Percentiles rank a stretch among this genome's conserved stretches.
Conservation (phyloP, 768 basidiomycete species). For the Kondoa malvinella region DNA sequence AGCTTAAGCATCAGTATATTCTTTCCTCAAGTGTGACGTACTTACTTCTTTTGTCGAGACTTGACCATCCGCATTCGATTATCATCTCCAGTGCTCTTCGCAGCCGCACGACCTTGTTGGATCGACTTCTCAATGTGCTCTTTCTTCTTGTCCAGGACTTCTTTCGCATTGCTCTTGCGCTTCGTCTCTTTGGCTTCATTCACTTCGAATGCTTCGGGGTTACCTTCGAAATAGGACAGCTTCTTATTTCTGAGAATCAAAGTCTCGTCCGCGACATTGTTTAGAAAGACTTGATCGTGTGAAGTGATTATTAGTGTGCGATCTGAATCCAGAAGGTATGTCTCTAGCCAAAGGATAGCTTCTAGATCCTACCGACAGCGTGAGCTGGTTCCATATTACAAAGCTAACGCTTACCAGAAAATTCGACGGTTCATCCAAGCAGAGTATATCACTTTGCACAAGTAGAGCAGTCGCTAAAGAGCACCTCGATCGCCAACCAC, state of each 20-base stretch:
- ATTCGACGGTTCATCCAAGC: conserved; percentile 43
- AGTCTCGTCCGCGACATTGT: conserved; percentile 45
- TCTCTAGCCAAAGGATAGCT: conserved; percentile 32
- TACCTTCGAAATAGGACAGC: conserved; percentile 44
- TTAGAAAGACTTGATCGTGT: conserved; percentile 49
- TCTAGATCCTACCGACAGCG: conserved; percentile 28
- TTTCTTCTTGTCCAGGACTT: conserved; percentile 37
- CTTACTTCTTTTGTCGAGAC: conserved; percentile 43
- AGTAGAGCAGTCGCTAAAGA: conserved; percentile 46
- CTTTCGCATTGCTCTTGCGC: conserved; percentile 35
- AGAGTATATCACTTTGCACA: conserved; percentile 42
- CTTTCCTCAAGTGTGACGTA: background rate
- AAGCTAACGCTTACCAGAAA: conserved; percentile 24
- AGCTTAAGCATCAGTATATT: background rate
- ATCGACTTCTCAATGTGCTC: conserved; percentile 44
- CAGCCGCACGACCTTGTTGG: conserved; percentile 38
- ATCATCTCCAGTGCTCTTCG: conserved; percentile 47
- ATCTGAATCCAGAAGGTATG: conserved; percentile 35
- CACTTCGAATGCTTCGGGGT: conserved; percentile 25
- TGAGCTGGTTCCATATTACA: background rate
- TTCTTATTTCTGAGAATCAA: conserved; percentile 44
- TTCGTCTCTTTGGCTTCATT: conserved; percentile 37
- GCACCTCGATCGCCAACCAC: conserved; percentile 50
- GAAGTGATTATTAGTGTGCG: conserved; percentile 47
- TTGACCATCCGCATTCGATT: conserved; percentile 41